Base-by-base conservation (phyloP, 2,329 filamentous ascomycete genomes). In the Dichotomopilus funicola region DNA sequence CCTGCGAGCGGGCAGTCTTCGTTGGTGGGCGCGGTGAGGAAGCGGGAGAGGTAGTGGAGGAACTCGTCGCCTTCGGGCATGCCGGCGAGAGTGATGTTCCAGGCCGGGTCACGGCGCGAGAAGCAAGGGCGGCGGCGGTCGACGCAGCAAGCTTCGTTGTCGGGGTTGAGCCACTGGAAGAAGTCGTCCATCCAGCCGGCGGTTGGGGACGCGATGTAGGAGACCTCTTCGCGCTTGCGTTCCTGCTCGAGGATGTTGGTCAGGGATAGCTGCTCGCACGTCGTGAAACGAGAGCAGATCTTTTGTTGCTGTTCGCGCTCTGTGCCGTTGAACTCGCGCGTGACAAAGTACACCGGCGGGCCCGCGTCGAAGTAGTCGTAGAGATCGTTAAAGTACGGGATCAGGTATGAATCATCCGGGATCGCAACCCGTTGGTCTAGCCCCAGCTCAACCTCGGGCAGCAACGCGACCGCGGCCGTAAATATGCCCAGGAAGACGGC, bases 161-260 rank as follows among this genome's bases (percentile, higher is more conserved):
- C 81, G 0, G 94, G 94, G 63, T 97, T 95, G n/a, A 97, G 76
- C 92, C 94, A 99, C 57, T 89, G 80, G 72, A 97, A 90, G 73
- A 90, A 97, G 68, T 99, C 94, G 62, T 99, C 94, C 13, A 99
- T 81, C 94, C 94, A 99, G 70, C 88, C 96, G 3, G 95, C 94
- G 0, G 92, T 86, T 0, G 91, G 88, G 8, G 91, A 86, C 6
- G 90, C 81, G 62, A 99, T 89, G 70, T 91, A 97, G 1, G 91
- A 96, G 1, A 92, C 78, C 6, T 95, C 82, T 0, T 91, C 81
- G 40, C 94, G 83, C 73, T 96, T 97, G 9, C 94, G 85, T 73
- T 99, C 95, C 63, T 94, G 89, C 68, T 99, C 95, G 4, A 99
- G 78, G 1, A 96, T 85, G 66, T 96, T 96, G 41, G 90, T 84